These are phyloP conservation scores for Solanum ahanhuiri DNA, from an alignment of 257 asterid genomes.

Conservation along the genomic window DNA sequence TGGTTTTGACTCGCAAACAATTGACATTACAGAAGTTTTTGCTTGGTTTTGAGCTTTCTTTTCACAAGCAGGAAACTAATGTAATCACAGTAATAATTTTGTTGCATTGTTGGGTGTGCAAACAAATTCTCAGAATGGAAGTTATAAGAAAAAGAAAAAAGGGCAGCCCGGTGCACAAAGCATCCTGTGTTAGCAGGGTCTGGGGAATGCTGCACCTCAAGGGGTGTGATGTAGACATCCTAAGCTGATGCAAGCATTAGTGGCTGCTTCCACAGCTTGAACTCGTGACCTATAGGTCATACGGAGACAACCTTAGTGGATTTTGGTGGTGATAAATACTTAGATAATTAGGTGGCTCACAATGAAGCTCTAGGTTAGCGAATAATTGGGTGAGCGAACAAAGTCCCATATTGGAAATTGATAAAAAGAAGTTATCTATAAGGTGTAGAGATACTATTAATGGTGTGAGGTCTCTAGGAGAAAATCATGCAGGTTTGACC, in stretches of 20 bases:
- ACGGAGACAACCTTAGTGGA: background rate
- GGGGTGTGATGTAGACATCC: background rate
- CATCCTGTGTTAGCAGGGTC: background rate
- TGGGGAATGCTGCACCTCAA: background rate
- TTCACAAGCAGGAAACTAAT: background rate
- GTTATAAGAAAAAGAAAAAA: background rate
- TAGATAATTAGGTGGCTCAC: background rate
- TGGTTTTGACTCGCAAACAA: background rate
- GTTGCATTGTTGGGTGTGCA: background rate
- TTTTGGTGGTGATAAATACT: background rate
- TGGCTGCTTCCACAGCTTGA: background rate
- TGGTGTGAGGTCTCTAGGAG: background rate
- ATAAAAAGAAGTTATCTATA: background rate
- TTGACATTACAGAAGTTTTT: background rate
- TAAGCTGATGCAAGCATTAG: background rate
- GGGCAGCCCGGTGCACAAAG: background rate
- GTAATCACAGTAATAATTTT: background rate
- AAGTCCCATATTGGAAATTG: background rate
- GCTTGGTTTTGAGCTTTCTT: background rate
- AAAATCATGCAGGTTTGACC: background rate
- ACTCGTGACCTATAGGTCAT: background rate
- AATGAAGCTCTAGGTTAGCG: background rate
- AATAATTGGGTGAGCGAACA: background rate
- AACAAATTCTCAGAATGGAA: background rate
- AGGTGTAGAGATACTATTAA: background rate